A percentile compares a stretch with the other conserved stretches of the same genome.
Evolutionary conservation across 768 basidiomycete genomes (phyloP).

Genomic region (Boletus barrowsii): DNA sequence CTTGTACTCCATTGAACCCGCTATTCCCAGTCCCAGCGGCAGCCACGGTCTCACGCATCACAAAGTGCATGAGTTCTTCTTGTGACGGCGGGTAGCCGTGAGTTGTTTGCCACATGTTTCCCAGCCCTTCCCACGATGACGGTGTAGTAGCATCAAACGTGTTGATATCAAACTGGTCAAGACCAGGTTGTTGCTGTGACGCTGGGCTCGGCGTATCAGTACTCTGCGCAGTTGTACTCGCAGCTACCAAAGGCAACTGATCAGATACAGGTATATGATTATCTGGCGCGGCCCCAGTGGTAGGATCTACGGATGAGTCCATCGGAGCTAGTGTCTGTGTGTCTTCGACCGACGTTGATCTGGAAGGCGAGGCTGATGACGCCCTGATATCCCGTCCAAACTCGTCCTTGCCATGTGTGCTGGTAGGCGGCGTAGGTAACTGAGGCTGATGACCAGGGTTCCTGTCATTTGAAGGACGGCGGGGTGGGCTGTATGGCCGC

Average conservation of each 20-base stretch:
- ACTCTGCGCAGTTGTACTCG: slow-evolving; percentile 54
- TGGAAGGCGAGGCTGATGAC: slow-evolving; percentile 39
- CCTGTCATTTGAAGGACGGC: slow-evolving; percentile 38
- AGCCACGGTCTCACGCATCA: slow-evolving; percentile 42
- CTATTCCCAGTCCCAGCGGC: slow-evolving; percentile 12
- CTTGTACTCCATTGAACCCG: slow-evolving; percentile 18
- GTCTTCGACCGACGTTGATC: slow-evolving; percentile 26
- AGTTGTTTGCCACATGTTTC: slow-evolving; percentile 72
- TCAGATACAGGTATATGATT: slow-evolving; percentile 45
- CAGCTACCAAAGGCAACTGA: slow-evolving; percentile 45
- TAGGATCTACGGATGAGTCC: slow-evolving; percentile 40
- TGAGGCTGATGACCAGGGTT: slow-evolving; percentile 28
- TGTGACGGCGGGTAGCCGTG: slow-evolving; percentile 67
- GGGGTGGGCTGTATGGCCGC: slow-evolving; percentile 60
- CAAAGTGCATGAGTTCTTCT: slow-evolving; percentile 74
- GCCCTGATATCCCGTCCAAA: slow-evolving; percentile 80
- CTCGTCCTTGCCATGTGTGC: slow-evolving; percentile 65
- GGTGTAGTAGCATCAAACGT: slow-evolving; percentile 74
- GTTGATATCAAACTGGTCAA: slow-evolving; percentile 67
- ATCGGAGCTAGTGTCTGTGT: slow-evolving; percentile 29
- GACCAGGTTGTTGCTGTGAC: slow-evolving; percentile 42
- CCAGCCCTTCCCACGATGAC: slow-evolving; percentile 76
- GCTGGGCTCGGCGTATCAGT: slow-evolving; percentile 35
- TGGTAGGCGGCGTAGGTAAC: slow-evolving; percentile 22
- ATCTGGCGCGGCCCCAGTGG: slow-evolving; percentile 44